Base-by-base conservation (phyloP, 2,329 filamentous ascomycete species). In the Akanthomyces lecanii region DNA sequence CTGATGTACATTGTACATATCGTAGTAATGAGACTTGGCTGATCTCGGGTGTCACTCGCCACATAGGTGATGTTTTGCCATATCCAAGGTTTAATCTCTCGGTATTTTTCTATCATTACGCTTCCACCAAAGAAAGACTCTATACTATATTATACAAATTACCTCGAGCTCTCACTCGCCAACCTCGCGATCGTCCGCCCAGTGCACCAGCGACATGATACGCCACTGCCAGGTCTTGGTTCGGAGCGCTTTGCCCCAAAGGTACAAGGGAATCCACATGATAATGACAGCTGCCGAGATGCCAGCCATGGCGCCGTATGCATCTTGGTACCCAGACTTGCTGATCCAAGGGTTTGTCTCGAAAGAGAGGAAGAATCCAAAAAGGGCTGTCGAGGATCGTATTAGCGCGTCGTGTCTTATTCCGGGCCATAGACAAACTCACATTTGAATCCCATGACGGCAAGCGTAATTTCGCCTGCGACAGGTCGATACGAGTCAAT, bases 301-400 rank as follows among this genome's bases (percentile, higher is more conserved):
- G 12, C 77, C 82, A 8, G 82, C 83, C 83, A 86, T 60, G n/a
- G 78, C 75, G 4, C 83, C 82, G 65, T 79, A 86, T 2, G 83
- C 79, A 42, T 77, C 73, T 14, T 74, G 65, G 67, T 86, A 86
- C 0, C 84, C 84, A 1, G 71, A 71, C 62, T 75, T 36, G 7
- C 75, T 71, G 44, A 86, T 78, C 84, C 84, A 86, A 0, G 81
- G 78, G 67, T 86, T 86, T 1, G 82, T 85, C 69, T 86, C 86
- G 68, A 86, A 86, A 0, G 80, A 83, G 1, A 86, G 74, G 1
- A 86, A 72, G 69, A 86, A 86, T 5, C 82, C 83, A 67, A 86
- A 85, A 8, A 79, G 57, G 11, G 44, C 30, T 55, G 8, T 25
- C 11, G 44, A n/a, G 21, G 5, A 7, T 25, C 12, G 14, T 28